These are phyloP conservation scores for Fusarium irregulare DNA, from an alignment of 2,329 filamentous ascomycete species.

Conservation along the genomic window DNA sequence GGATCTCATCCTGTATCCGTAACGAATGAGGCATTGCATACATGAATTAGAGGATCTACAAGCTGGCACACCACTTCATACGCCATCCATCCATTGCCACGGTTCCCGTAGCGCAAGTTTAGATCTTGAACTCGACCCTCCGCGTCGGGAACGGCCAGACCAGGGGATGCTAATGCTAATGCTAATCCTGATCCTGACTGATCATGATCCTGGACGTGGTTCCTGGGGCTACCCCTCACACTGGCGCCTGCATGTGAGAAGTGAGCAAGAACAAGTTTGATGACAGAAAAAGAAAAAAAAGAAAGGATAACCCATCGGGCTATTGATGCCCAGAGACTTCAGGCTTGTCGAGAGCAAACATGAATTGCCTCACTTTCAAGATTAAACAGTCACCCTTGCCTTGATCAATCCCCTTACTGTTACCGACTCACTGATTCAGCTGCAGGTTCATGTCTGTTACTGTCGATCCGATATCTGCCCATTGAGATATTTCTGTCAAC, in stretches of 20 bases:
- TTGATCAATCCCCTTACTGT: constrained; percentile 26
- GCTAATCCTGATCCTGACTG: constrained; percentile 41
- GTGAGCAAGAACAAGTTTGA: constrained; percentile 37
- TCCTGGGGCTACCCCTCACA: constrained; percentile 48
- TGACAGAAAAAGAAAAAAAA: constrained; percentile 36
- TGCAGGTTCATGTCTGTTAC: constrained; percentile 24
- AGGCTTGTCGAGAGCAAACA: neutral
- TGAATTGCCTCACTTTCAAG: constrained; percentile 5
- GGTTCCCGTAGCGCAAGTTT: constrained; percentile 21
- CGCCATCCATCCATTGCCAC: constrained; percentile 11
- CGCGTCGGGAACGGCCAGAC: neutral
- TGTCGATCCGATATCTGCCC: constrained; percentile 29
- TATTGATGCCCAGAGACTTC: constrained; percentile 6
- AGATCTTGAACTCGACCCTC: neutral
- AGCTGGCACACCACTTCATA: constrained; percentile 30
- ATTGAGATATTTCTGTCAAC: constrained; percentile 36
- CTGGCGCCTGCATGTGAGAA: constrained; percentile 42
- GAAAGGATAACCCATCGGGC: neutral
- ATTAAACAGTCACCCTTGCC: constrained; percentile 9
- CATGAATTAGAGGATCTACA: constrained; percentile 27
- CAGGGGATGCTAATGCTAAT: neutral
- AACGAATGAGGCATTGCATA: constrained; percentile 29
- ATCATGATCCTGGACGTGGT: constrained; percentile 43
- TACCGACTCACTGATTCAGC: neutral
- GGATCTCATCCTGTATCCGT: neutral